Evolutionary conservation across 108 stramenopile species (phyloP).

Genomic region (Fistulifera pelliculosa): DNA sequence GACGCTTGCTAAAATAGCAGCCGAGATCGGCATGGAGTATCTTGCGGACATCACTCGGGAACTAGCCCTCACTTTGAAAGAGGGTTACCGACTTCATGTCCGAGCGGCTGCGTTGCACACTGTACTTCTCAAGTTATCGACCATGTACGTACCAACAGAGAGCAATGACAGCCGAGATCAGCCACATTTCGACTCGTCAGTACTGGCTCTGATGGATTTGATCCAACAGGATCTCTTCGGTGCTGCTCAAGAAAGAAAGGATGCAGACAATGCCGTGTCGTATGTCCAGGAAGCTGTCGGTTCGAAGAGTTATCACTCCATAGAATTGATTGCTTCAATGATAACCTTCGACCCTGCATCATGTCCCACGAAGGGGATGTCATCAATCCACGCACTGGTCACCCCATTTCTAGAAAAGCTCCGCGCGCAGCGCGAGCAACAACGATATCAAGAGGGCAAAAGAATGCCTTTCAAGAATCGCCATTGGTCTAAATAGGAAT

Average conservation of each 20-base stretch:
- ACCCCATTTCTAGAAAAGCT: conserved; percentile 69
- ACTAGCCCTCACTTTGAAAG: conserved; percentile 66
- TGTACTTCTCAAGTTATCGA: conserved; percentile 59
- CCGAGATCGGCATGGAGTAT: conserved; percentile 59
- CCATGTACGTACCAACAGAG: conserved; percentile 18
- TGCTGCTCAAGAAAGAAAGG: conserved; percentile 70
- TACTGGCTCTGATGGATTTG: conserved; percentile 77
- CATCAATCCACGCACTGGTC: conserved; percentile 58
- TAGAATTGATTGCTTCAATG: conserved; percentile 63
- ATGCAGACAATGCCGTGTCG: conserved; percentile 59
- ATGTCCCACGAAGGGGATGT: conserved; percentile 18
- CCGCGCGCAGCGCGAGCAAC: conserved; percentile 34
- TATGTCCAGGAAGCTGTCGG: conserved; percentile 85
- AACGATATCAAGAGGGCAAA: conserved; percentile 50
- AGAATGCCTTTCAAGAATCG: conserved; percentile 81
- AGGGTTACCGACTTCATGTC: conserved; percentile 90
- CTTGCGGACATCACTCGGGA: conserved; percentile 74
- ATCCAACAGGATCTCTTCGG: conserved; percentile 85
- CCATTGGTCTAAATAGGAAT: conserved; percentile 85
- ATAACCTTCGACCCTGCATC: conserved; percentile 55
- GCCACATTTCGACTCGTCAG: conserved; percentile 47
- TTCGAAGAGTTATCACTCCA: conserved; percentile 64
- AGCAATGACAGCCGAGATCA: not conserved
- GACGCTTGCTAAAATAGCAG: conserved; percentile 78
- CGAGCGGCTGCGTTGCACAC: conserved; percentile 74